Conservation (phyloP, 148 eudicot genomes). For the Spergularia marina region DNA sequence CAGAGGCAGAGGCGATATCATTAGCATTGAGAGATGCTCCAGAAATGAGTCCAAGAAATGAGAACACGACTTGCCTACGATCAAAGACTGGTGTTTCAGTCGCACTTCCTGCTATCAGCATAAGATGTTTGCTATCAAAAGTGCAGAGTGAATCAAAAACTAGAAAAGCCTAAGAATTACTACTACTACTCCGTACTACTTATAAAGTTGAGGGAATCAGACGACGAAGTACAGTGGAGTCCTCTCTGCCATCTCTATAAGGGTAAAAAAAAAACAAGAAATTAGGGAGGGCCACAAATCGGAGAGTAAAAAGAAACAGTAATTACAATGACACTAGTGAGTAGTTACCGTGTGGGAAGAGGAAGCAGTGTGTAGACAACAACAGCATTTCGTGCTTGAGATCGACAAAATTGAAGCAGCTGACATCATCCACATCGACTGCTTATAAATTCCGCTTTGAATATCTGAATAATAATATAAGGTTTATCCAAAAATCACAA, state of each 20-base stretch:
- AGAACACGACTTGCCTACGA: conserved; percentile 27
- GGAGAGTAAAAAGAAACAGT: neutral
- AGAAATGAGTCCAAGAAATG: conserved; percentile 20
- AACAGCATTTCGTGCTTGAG: conserved; percentile 8
- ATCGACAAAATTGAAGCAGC: neutral
- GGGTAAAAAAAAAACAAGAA: neutral
- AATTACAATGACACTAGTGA: neutral
- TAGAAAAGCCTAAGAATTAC: too few relatives aligned
- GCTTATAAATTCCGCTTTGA: too few relatives aligned
- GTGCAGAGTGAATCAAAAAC: neutral
- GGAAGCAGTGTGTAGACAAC: conserved; percentile 2
- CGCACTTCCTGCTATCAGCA: conserved; percentile 3
- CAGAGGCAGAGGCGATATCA: conserved; percentile 28
- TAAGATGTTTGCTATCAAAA: neutral
- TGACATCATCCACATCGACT: conserved; percentile 9
- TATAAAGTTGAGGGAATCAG: conserved; percentile 6
- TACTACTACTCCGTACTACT: neutral
- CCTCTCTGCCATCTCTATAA: conserved; percentile 10
- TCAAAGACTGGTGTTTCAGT: conserved; percentile 1
- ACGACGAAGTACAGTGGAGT: conserved; percentile 6
- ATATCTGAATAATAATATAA: too few relatives aligned
- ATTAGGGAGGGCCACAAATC: too few relatives aligned
- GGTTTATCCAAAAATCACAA: too few relatives aligned
- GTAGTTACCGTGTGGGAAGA: conserved; percentile 4
- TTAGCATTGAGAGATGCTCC: conserved; percentile 10